A percentile compares a stretch with the other conserved stretches of the same genome.
phyloP scores from a whole-genome alignment of 164 flowering plant species.

The Chimonanthus praecox region DNA sequence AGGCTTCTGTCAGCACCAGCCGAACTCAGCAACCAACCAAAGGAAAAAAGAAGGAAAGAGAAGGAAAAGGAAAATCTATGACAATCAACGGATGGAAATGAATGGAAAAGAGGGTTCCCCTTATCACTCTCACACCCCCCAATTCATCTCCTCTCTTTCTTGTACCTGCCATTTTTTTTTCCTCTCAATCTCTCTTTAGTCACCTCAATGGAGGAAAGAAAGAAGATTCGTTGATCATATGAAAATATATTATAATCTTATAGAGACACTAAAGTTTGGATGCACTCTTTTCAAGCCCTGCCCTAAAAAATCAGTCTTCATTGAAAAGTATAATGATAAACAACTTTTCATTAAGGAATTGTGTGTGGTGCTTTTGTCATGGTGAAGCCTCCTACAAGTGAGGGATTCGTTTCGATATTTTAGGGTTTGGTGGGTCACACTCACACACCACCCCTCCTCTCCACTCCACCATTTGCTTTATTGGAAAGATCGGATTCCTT shows the following conservation, averaged over 20 bases:
- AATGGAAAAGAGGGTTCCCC: neutral
- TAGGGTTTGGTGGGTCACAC: conserved; percentile 1
- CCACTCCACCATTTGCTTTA: no score
- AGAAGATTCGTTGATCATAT: neutral
- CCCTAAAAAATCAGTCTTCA: neutral
- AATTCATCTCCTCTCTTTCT: neutral
- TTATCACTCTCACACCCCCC: neutral
- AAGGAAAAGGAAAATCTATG: neutral
- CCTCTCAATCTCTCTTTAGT: neutral
- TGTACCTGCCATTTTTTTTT: neutral
- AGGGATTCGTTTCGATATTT: conserved; percentile 11
- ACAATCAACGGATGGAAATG: neutral
- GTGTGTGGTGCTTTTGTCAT: conserved; percentile 14
- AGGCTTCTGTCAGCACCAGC: neutral
- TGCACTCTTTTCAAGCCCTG: conserved; percentile 3
- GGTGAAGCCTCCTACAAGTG: conserved; percentile 19
- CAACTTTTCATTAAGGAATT: neutral
- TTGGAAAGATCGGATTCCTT: no score
- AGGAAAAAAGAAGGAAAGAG: neutral
- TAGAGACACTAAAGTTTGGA: neutral
- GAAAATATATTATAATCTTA: no score
- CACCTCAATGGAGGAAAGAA: neutral
- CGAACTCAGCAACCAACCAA: neutral
- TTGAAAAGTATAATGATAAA: conserved; percentile 14
- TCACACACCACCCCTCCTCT: neutral